Conservation (phyloP, 208 protist species). For the Trypanosoma rangeli region DNA sequence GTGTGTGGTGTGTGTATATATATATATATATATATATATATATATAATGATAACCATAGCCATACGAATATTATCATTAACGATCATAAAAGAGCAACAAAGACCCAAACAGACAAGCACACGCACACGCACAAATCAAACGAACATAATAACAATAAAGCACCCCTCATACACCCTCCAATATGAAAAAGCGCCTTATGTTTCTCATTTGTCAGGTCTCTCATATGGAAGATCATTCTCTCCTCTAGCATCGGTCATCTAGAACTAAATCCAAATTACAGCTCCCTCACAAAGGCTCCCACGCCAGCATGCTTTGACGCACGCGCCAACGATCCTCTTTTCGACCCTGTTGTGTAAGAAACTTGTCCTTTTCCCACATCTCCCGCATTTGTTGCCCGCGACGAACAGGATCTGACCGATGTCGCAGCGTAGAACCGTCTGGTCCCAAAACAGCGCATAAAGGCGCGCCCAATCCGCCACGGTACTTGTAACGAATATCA, state of each 20-base stretch:
- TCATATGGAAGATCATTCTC: too few species aligned
- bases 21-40: too few species aligned
- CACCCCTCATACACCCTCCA: not conserved
- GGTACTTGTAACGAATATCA: constrained; percentile 70
- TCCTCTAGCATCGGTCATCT: not conserved
- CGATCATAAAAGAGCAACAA: not conserved
- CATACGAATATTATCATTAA: not conserved
- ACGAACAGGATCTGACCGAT: constrained; percentile 59
- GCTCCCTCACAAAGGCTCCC: constrained; percentile 8
- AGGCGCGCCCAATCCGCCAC: constrained; percentile 33
- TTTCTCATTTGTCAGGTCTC: not conserved
- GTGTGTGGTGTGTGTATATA: too few species aligned
- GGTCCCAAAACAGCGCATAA: constrained; percentile 52
- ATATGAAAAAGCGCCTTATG: not conserved
- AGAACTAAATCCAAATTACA: not conserved
- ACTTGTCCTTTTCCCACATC: constrained; percentile 67
- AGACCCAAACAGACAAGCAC: not conserved
- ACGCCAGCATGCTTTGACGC: constrained; percentile 30
- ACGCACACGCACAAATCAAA: not conserved
- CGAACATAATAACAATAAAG: not conserved
- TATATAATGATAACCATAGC: not conserved
- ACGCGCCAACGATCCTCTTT: constrained; percentile 37
- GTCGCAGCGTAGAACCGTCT: constrained; percentile 57
- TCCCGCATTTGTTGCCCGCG: constrained; percentile 76
- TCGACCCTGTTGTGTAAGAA: constrained; percentile 48